Conservation (phyloP, 352 stramenopile species). For the Thalassiosira hispida region DNA sequence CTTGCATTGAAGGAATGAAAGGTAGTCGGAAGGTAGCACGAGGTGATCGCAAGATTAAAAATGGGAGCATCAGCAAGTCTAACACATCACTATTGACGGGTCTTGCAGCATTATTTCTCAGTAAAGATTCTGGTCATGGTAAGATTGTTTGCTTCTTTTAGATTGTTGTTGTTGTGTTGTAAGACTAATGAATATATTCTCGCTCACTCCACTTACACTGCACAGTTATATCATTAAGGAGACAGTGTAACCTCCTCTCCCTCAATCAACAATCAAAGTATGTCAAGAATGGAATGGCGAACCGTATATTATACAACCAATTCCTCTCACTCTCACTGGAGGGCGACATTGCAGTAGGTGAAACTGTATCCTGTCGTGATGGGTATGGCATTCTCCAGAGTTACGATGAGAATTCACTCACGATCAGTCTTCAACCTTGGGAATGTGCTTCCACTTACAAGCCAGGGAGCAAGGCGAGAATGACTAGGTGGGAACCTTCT, state of each 20-base stretch:
- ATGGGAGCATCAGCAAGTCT: too few species aligned
- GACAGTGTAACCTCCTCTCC: background rate
- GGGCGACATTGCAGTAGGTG: background rate
- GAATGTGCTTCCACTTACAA: background rate
- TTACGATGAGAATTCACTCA: background rate
- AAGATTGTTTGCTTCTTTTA: background rate
- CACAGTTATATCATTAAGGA: background rate
- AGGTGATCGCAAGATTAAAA: too few species aligned
- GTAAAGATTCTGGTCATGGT: too few species aligned
- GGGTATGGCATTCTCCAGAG: background rate
- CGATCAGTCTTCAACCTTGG: background rate
- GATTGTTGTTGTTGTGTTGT: background rate
- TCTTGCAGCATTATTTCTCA: too few species aligned
- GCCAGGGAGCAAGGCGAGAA: background rate
- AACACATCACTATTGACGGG: too few species aligned
- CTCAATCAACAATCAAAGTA: background rate
- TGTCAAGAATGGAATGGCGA: background rate
- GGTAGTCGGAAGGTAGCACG: too few species aligned
- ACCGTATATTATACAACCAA: background rate
- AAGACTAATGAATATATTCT: background rate
- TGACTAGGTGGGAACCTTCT: background rate
- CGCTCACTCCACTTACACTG: background rate
- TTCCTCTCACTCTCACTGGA: background rate
- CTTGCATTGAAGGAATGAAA: too few species aligned
- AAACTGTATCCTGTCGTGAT: background rate